Percentiles rank a stretch among this genome's conserved stretches.
Evolutionary conservation across 495 filamentous ascomycete species (phyloP).

Genomic region (Pyrenula aspistea): DNA sequence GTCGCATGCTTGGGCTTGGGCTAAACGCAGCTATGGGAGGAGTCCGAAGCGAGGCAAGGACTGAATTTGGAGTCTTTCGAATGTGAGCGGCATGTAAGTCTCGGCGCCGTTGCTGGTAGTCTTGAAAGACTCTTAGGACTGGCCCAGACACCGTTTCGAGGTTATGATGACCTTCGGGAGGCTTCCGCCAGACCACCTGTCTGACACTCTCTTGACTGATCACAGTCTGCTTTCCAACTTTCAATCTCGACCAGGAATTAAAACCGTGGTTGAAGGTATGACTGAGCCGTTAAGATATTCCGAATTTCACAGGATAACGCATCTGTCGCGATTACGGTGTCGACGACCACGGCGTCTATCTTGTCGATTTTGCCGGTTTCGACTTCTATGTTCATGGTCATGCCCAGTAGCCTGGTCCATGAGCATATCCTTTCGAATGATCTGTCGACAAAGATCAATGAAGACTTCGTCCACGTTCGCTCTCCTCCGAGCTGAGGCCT

Average conservation of each 20-base stretch:
- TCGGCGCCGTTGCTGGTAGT: no score
- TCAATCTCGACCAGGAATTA: no score
- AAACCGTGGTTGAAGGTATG: no score
- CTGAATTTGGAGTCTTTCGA: slow-evolving; percentile 88
- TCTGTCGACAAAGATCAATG: slow-evolving; percentile 83
- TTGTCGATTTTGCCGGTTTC: slow-evolving; percentile 20
- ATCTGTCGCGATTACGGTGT: slow-evolving; percentile 19
- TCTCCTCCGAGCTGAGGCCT: slow-evolving; percentile 72
- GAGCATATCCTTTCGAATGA: slow-evolving; percentile 60
- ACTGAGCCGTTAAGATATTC: no score
- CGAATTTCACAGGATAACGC: slow-evolving; percentile 27
- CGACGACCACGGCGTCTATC: slow-evolving; percentile 21
- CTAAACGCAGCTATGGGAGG: slow-evolving; percentile 68
- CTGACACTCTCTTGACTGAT: no score
- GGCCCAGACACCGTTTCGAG: no score
- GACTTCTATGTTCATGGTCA: slow-evolving; percentile 22
- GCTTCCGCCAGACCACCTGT: no score
- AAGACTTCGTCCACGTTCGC: slow-evolving; percentile 96
- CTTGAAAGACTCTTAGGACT: no score
- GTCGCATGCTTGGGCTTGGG: slow-evolving; percentile 70
- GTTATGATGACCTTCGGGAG: no score
- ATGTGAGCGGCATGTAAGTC: slow-evolving; percentile 63
- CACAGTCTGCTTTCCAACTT: no score
- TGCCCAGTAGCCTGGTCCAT: slow-evolving; percentile 29
- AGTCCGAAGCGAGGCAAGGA: slow-evolving; percentile 43